Base-by-base conservation (phyloP, 805 yeast genomes). In the Priceomyces castillae region DNA sequence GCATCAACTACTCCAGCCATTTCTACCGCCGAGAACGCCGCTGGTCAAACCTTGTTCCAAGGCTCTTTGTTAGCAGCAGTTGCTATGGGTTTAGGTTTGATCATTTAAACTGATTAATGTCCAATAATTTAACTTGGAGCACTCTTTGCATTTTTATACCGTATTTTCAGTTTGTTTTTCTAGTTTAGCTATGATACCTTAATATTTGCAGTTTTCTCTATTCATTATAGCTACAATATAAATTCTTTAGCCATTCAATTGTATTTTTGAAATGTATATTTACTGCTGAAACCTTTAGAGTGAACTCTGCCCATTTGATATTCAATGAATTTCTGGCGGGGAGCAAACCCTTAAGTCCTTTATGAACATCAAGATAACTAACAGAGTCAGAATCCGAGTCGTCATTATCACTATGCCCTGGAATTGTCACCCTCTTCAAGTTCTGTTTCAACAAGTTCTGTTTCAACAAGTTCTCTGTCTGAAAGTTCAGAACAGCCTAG, bases 21-120 rank as follows among this genome's bases (percentile, higher is more conserved):
- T 54, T 62, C 58, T 44, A 70, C 54, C 51, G 58, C 49, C 47
- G 64, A 54, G 53, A 56, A 55, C 49, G 62, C 42, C 37, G 61
- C 49, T 39, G 64, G 59, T 51, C 59, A 37, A 23, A 22, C 18
- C n/a, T 37, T 37, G 7, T 22, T 37, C 20, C 40, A 37, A 37
- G 20, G 40, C 16, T 37, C 51, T 35, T 40, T 52, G 30, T 62
- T 59, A 40, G 65, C 59, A 56, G 51, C 57, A 36, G 62, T 59
- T 40, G 50, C 54, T 47, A 22, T 22, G 25, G 65, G 40, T 3
- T 26, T 60, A 34, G 60, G 40, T 17, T 37, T 37, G 14, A 10
- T 37, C 7, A 9, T 37, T n/a, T 37, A 28, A 28, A 11, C 25
- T 22, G 25, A 22, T 9, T 22, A 9, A 6, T 22, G 6, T 22